phyloP scores from a whole-genome alignment of 495 filamentous ascomycete species.

The Penicillium argentinense region DNA sequence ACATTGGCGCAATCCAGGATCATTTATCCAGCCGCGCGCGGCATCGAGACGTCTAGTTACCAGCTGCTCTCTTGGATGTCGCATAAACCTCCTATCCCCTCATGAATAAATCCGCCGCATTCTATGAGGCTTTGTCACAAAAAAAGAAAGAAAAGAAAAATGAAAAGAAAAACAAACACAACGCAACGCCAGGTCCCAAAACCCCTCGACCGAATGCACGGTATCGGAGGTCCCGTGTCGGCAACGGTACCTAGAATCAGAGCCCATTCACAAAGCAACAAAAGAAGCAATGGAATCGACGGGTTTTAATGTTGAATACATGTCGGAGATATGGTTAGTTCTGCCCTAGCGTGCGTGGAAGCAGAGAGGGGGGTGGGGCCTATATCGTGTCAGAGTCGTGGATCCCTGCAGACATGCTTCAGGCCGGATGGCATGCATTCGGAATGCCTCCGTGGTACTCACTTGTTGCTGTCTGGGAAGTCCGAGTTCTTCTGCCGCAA shows the following conservation, averaged over 20 bases:
- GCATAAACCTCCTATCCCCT: no score
- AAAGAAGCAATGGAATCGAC: no score
- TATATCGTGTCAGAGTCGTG: not conserved
- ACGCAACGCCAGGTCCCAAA: conserved; percentile 15
- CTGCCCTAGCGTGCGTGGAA: conserved; percentile 48
- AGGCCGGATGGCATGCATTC: not conserved
- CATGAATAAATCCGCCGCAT: no score
- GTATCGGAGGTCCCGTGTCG: conserved; percentile 6
- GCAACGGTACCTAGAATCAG: conserved; percentile 16
- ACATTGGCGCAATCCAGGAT: no score
- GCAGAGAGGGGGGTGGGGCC: conserved; percentile 42
- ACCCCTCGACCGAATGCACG: conserved; percentile 10
- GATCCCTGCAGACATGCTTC: not conserved
- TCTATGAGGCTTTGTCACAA: no score
- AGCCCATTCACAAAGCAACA: not conserved
- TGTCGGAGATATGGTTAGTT: no score
- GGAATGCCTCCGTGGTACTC: conserved; percentile 9
- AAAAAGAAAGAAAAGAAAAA: no score
- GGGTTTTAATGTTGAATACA: no score
- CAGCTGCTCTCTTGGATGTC: no score
- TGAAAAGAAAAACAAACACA: conserved; percentile 6
- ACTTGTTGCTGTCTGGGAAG: conserved; percentile 42
- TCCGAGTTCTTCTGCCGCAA: conserved; percentile 39
- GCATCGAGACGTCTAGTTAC: no score
- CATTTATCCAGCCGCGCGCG: no score